These are phyloP conservation scores for Diaporthe sp. DNA, from an alignment of 2,329 filamentous ascomycete species.

Conservation along the genomic window DNA sequence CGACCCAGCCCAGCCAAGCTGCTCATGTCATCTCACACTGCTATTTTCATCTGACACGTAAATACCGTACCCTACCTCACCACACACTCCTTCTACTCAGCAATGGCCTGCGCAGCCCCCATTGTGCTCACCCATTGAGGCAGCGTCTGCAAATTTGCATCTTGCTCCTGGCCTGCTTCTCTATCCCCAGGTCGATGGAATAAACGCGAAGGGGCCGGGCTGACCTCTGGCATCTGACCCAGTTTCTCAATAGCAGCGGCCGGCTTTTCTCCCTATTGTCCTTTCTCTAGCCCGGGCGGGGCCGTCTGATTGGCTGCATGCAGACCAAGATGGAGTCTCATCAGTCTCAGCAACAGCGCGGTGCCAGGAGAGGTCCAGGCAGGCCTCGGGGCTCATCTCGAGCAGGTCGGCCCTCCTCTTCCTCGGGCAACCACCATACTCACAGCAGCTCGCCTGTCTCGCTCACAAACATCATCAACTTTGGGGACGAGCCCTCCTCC, in stretches of 20 bases:
- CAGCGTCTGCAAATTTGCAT: constrained; percentile 12
- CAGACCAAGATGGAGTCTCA: constrained; percentile 38
- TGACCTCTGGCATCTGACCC: constrained; percentile 20
- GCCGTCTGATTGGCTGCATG: constrained; percentile 39
- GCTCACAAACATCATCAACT: constrained; percentile 35
- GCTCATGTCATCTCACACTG: constrained; percentile 34
- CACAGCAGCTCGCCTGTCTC: constrained; percentile 25
- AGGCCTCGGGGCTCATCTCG: constrained; percentile 36
- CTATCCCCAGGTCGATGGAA: neutral
- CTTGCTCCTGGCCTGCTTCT: neutral
- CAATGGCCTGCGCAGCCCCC: constrained; percentile 14
- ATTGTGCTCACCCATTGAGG: constrained; percentile 21
- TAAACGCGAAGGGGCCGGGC: neutral
- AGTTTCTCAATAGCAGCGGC: neutral
- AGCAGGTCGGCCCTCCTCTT: constrained; percentile 35
- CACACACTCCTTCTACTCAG: constrained; percentile 25
- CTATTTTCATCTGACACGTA: constrained; percentile 38
- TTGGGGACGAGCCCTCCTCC: constrained; percentile 27
- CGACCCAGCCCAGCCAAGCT: constrained; percentile 16
- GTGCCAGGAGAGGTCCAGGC: constrained; percentile 31
- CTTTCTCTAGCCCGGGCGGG: constrained; percentile 24
- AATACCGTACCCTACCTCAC: constrained; percentile 28
- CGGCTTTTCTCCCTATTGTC: constrained; percentile 22
- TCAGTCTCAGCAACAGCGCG: constrained; percentile 35
- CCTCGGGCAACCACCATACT: constrained; percentile 32